Evolutionary conservation across 257 asterid genomes (phyloP).

Genomic region (Scutellaria minor): DNA sequence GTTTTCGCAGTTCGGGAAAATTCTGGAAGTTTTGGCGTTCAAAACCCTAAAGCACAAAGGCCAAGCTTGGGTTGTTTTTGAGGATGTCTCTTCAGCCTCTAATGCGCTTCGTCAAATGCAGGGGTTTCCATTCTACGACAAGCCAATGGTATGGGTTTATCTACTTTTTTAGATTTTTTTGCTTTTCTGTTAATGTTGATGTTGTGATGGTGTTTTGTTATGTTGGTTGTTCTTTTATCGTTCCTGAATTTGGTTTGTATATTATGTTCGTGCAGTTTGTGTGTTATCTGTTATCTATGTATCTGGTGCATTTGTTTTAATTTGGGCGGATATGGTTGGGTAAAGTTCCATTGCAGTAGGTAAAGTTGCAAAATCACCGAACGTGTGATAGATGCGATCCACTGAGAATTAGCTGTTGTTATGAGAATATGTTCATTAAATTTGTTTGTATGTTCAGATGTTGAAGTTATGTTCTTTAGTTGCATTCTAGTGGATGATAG

Average conservation of each 20-base stretch:
- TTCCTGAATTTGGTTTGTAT: neutral
- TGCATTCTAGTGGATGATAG: neutral
- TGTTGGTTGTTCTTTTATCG: neutral
- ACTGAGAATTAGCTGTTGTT: neutral
- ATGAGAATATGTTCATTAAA: constrained; percentile 1
- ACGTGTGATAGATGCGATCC: neutral
- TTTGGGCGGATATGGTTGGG: neutral
- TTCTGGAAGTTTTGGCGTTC: constrained; percentile 92
- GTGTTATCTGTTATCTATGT: neutral
- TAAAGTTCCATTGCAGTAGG: constrained; percentile 1
- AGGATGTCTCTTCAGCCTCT: constrained; percentile 79
- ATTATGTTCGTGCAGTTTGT: constrained; percentile 10
- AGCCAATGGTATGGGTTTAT: constrained; percentile 70
- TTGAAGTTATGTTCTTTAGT: neutral
- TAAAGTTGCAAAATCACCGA: neutral
- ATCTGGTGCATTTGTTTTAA: neutral
- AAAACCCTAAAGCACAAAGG: constrained; percentile 99
- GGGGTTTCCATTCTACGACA: constrained; percentile 95
- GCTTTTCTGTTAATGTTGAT: neutral
- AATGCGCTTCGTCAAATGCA: constrained; percentile 94
- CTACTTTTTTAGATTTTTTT: neutral
- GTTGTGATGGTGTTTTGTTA: neutral
- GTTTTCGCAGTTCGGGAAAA: constrained; percentile 95
- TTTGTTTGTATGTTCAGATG: neutral
- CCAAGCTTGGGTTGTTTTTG: constrained; percentile 98